Evolutionary conservation across 805 yeast genomes (phyloP), one percentile per base, ranked within the genome.

Genomic region (Maudiozyma barnettii): DNA sequence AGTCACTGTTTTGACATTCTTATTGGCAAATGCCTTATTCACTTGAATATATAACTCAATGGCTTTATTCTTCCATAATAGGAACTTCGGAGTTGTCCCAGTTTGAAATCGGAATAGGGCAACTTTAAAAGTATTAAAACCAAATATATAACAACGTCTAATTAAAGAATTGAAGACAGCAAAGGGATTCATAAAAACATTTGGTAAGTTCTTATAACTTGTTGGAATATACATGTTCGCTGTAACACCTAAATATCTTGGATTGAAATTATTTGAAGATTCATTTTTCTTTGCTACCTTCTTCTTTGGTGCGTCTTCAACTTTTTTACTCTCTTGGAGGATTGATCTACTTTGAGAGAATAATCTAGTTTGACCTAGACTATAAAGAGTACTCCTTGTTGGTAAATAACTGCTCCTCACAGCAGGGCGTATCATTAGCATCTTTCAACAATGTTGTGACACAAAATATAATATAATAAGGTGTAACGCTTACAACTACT

Each of bases 11-110:
- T 64, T 68, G 41, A 87, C 59, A 52, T 81, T 71, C 30, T 71
- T 72, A 18, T 70, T 61, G 2, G 95, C 91, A 70, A 90, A 90
- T 2, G 88, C 81, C 58, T 81, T 79, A 67, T 90, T 88, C n/a
- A 86, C 82, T 48, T 77, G 77, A 26, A 83, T 84, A 63, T 80
- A 89, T 44, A 71, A 72, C 55, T 87, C 87, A 55, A 90, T 79
- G 7, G 95, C 95, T 29, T 74, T 75, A 65, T 88, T 91, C 64
- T 85, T 86, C 96, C 96, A 90, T 50, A 80, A 76, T 19, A 79
- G 61, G 54, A 82, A 83, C 39, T 78, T 69, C 30, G 90, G 86
- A 64, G 79, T 83, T 48, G 75, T 60, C 36, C 79, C 77, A 23
- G 89, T 80, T 62, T 83, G 84, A 61, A 78, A 74, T 36, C 87